Base-by-base conservation (phyloP, 2,329 filamentous ascomycete species). In the Coleophoma crateriformis region DNA sequence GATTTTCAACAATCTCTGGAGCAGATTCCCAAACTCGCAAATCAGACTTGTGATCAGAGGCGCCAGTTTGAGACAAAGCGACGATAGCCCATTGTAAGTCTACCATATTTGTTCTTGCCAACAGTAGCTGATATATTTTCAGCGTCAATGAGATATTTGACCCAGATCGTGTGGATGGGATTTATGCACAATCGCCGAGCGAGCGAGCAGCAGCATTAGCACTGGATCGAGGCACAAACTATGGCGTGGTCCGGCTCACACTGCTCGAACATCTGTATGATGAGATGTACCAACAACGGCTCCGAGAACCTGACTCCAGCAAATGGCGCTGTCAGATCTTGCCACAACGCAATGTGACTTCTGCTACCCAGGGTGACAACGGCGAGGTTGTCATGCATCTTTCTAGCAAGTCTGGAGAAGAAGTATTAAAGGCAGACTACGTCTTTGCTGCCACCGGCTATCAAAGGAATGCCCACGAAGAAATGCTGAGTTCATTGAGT, bases 71-170 rank as follows among this genome's bases (percentile, higher is more conserved):
- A 84, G 87, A 59, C 92, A 92, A 1, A 95, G 90, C 64, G 92
- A 99, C 64, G 94, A 97, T 67, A 96, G 90, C 48, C 94, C 92
- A 15, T 97, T 97, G 88, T 91, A 74, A 74, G 87, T 78, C 33
- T 34, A 40, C 15, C 33, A 39, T 17, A 37, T 46, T 15, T 17
- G 13, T 15, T 20, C 17, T 33, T 33, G 40, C 20, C 27, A 40
- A n/a, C 22, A 47, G 33, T 13, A 6, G 20, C 10, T 12, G 22
- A n/a, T 10, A 46, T 14, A n/a, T 1, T 22, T 20, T 45, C 55
- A 91, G 88, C 61, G 90, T 97, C 60, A 97, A 97, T 68, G 90
- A 94, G 62, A 88, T 97, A 64, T 97, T 97, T 75, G 90, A 97
- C 71, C 92, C 92, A 1, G 83, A 86, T 33, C 87, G 85, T 52